Evolutionary conservation across 2,329 filamentous ascomycete genomes (phyloP).

Genomic region (Penicillium sumatraense): DNA sequence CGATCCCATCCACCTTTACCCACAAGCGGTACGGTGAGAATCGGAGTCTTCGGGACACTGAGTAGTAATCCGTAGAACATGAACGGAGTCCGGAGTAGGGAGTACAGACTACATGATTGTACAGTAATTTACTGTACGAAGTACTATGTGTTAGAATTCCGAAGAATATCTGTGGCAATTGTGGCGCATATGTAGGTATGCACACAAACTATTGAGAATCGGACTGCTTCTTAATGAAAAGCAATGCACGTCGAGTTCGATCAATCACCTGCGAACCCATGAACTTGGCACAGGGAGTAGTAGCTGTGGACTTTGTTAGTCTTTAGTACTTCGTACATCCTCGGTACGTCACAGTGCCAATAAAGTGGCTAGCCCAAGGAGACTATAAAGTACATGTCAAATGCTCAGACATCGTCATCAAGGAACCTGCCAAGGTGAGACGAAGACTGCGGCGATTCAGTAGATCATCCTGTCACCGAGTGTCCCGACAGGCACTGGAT

Average conservation of each 20-base stretch:
- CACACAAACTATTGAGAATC: not conserved
- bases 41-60: not conserved
- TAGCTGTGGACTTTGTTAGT: no score
- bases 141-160: no score
- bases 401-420: not conserved
- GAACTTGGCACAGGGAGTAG: no score
- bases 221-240: not conserved
- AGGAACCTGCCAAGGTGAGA: slow-evolving; percentile 1
- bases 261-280: not conserved
- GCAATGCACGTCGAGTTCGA: not conserved
- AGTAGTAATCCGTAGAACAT: no score
- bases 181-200: no score
- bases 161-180: no score
- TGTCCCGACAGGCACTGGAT: not conserved
- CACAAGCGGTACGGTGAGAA: not conserved
- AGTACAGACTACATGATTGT: no score
- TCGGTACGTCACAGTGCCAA: not conserved
- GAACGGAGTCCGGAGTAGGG: no score
- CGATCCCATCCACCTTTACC: not conserved
- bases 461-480: slow-evolving; percentile 5
- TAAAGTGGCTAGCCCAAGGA: not conserved
- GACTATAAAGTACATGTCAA: not conserved
- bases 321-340: no score
- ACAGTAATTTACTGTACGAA: no score
- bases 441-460: not conserved